These are phyloP conservation scores for Podaxis rugospora DNA, from an alignment of 768 basidiomycete genomes.

Conservation along the genomic window DNA sequence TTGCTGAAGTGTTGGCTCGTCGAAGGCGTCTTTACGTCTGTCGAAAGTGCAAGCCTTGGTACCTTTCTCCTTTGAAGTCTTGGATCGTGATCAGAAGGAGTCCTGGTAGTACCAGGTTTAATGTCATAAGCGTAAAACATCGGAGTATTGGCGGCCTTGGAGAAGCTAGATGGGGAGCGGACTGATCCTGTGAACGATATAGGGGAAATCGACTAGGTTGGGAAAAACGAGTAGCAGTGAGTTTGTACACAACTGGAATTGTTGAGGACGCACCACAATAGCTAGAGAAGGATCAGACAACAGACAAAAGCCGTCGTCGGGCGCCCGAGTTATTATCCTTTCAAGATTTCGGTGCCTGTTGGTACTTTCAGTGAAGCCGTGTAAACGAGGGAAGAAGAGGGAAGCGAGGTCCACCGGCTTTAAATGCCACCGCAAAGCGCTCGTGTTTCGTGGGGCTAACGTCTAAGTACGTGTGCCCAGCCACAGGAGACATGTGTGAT, in stretches of 20 bases:
- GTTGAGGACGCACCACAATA: neutral
- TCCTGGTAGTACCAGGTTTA: neutral
- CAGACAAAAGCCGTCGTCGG: neutral
- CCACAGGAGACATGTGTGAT: slow-evolving; percentile 16
- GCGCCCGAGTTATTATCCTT: neutral
- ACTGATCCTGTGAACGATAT: neutral
- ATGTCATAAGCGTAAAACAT: slow-evolving; percentile 5
- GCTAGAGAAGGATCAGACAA: neutral
- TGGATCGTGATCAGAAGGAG: neutral
- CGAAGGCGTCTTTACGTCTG: slow-evolving; percentile 1
- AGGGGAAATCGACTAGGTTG: neutral
- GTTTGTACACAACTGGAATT: neutral
- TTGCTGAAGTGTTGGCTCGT: neutral
- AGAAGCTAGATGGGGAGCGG: neutral
- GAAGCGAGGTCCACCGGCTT: slow-evolving; percentile 7
- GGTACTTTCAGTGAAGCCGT: neutral
- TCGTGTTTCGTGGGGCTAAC: slow-evolving; percentile 14
- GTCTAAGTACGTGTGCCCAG: slow-evolving; percentile 9
- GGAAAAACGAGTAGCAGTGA: neutral
- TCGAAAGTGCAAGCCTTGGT: slow-evolving; percentile 4
- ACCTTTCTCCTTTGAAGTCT: slow-evolving; percentile 1
- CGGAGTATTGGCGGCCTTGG: neutral
- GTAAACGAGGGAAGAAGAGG: neutral
- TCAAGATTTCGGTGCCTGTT: neutral
- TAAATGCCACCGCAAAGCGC: slow-evolving; percentile 15